A percentile compares a stretch with the other conserved stretches of the same genome.
phyloP scores from a whole-genome alignment of 257 asterid species.

The Solanum chaucha region DNA sequence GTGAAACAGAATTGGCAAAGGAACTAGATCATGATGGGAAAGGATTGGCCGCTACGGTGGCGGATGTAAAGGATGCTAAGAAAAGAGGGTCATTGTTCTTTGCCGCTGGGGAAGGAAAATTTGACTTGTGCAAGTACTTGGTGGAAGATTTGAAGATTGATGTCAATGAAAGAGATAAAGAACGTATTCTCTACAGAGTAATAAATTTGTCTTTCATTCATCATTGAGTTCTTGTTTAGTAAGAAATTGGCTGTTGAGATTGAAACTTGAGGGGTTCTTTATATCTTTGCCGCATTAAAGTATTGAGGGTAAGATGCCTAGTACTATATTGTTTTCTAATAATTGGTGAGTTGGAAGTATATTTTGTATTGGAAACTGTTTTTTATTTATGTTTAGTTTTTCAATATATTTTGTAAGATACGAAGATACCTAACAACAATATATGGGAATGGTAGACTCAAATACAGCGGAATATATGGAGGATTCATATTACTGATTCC shows the following conservation, averaged over 20 bases:
- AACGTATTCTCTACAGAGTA: conserved; percentile 32
- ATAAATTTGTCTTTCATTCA: background rate
- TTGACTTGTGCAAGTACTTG: conserved; percentile 76
- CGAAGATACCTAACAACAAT: background rate
- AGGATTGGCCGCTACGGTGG: conserved; percentile 57
- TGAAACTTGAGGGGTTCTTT: background rate
- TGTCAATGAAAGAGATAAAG: conserved; percentile 68
- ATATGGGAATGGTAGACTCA: background rate
- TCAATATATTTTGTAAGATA: background rate
- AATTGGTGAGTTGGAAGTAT: background rate
- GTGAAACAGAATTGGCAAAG: conserved; percentile 34
- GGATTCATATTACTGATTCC: background rate
- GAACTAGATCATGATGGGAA: conserved; percentile 75
- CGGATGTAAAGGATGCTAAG: conserved; percentile 75
- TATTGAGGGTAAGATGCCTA: background rate
- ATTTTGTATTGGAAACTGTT: background rate
- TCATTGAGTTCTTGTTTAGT: background rate
- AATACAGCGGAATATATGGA: background rate
- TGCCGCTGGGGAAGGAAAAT: conserved; percentile 87
- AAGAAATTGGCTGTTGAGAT: background rate
- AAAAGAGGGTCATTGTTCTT: conserved; percentile 86
- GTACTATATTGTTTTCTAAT: background rate
- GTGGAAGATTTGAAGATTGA: conserved; percentile 74
- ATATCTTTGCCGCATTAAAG: background rate
- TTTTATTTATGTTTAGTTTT: background rate